Percentiles rank a stretch among this genome's conserved stretches.
These are phyloP conservation scores for Rubia yunnanensis DNA, from an alignment of 257 asterid species.

Conservation along the genomic window DNA sequence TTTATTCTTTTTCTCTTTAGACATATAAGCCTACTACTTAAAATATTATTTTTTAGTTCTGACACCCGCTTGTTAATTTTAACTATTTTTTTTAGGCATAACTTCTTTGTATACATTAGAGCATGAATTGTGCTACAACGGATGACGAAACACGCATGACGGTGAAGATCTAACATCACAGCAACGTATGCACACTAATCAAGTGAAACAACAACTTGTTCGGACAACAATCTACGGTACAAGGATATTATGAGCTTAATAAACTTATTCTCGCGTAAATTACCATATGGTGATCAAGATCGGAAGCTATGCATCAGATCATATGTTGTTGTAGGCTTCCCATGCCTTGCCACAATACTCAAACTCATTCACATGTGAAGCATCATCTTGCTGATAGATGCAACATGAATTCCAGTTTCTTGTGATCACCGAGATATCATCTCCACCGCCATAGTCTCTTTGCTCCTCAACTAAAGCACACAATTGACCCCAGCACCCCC, in stretches of 20 bases:
- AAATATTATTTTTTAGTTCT: too few species aligned
- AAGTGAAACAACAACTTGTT: neutral
- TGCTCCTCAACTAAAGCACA: neutral
- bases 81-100: too few species aligned
- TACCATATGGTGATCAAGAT: slow-evolving; percentile 1
- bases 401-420: slow-evolving; percentile 24
- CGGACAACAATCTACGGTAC: neutral
- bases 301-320: slow-evolving; percentile 9
- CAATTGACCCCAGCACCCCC: neutral
- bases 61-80: too few species aligned
- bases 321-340: slow-evolving; percentile 17
- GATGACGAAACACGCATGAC: neutral
- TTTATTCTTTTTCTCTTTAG: too few species aligned
- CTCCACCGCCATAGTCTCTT: slow-evolving; percentile 5
- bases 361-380: slow-evolving; percentile 13
- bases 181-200: neutral
- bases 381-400: slow-evolving; percentile 15
- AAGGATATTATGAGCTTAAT: slow-evolving; percentile 1
- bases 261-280: neutral
- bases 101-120: too few species aligned
- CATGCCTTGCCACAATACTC: slow-evolving; percentile 11
- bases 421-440: slow-evolving; percentile 15
- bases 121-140: too few species aligned
- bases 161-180: neutral
- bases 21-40: too few species aligned